A percentile compares a stretch with the other conserved stretches of the same genome.
These are phyloP conservation scores for Colletotrichum phormii DNA, from an alignment of 2,329 filamentous ascomycete species.

Conservation along the genomic window DNA sequence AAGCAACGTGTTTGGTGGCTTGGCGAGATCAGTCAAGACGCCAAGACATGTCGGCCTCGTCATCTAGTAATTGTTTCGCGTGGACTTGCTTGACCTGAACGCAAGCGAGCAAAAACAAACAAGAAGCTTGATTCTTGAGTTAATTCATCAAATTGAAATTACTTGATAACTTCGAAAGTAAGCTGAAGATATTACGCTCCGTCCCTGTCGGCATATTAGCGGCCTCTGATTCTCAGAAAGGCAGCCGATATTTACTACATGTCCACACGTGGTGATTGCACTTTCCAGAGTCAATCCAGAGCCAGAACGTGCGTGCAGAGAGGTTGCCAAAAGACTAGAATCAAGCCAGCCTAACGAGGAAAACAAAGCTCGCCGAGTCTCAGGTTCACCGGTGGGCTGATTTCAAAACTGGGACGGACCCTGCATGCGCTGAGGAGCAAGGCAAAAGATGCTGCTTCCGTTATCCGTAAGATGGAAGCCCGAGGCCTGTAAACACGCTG, in stretches of 20 bases:
- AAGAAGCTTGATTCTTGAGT: not conserved
- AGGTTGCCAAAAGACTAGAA: not conserved
- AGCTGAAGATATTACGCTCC: not conserved
- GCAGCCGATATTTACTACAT: not conserved
- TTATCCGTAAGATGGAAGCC: not conserved
- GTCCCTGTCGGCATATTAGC: not conserved
- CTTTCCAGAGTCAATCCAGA: not conserved
- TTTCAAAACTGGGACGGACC: constrained; percentile 1
- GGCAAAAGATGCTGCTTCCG: not conserved
- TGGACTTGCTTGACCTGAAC: not conserved
- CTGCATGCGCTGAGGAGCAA: not conserved
- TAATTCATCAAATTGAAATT: not conserved
- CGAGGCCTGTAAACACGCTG: not conserved
- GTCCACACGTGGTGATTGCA: not conserved
- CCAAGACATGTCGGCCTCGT: constrained; percentile 14
- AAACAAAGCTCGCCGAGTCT: constrained; percentile 19
- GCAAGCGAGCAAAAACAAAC: not conserved
- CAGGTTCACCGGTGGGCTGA: not conserved
- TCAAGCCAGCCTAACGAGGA: not conserved
- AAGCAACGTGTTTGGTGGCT: not conserved
- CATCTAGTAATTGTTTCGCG: constrained; percentile 11
- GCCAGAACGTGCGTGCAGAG: not conserved
- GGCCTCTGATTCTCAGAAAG: not conserved
- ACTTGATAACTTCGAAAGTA: not conserved
- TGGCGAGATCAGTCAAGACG: not conserved